Percentiles rank a stretch among this genome's conserved stretches.
Conservation (phyloP, 441 rosid genomes). For the California macrophylla region DNA sequence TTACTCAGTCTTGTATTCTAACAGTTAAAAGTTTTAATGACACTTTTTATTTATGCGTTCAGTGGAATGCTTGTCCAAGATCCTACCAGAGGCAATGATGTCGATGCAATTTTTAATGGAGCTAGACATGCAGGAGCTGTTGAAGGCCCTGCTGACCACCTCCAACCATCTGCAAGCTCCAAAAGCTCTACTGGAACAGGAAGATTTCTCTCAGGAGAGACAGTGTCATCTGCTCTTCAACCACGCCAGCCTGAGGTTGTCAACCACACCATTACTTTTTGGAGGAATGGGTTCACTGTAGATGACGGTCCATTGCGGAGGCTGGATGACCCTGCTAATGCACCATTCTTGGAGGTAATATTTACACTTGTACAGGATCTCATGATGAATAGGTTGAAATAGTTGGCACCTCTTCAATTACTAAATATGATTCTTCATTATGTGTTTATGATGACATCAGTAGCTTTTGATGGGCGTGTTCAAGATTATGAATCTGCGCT, state of each 20-base stretch:
- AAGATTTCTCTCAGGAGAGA: slow-evolving; percentile 78
- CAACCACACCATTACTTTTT: slow-evolving; percentile 74
- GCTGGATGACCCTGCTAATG: slow-evolving; percentile 90
- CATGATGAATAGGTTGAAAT: not conserved
- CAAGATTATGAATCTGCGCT: not conserved
- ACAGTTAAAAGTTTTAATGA: not conserved
- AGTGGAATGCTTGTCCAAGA: slow-evolving; percentile 98
- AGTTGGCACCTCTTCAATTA: not conserved
- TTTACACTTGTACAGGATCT: not conserved
- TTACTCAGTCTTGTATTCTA: not conserved
- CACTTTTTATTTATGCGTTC: slow-evolving; percentile 13
- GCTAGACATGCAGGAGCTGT: slow-evolving; percentile 89
- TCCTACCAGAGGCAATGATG: slow-evolving; percentile 70
- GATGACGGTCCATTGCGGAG: slow-evolving; percentile 85
- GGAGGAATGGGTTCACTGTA: slow-evolving; percentile 91
- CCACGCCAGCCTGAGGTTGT: slow-evolving; percentile 60
- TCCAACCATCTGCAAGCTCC: slow-evolving; percentile 59
- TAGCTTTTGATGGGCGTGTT: not conserved
- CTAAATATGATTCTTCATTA: not conserved
- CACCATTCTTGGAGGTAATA: slow-evolving; percentile 80
- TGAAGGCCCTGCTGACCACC: slow-evolving; percentile 63
- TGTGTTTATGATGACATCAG: not conserved
- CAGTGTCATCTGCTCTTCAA: slow-evolving; percentile 51
- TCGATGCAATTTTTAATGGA: slow-evolving; percentile 79
- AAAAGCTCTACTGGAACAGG: slow-evolving; percentile 80